Conservation (phyloP, 2,329 filamentous ascomycete species). For the Botrytis deweyae region DNA sequence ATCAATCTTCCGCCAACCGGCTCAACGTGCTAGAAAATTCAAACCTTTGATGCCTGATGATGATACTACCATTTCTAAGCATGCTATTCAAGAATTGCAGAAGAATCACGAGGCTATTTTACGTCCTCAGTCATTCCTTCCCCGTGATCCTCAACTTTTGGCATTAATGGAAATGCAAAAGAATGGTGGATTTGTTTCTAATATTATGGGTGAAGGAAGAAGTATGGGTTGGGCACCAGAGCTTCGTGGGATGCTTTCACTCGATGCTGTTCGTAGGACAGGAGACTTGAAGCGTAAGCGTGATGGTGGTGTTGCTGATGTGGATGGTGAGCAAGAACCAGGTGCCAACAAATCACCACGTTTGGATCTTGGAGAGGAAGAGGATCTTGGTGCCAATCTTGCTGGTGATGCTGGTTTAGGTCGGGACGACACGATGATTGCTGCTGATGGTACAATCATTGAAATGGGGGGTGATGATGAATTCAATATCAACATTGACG, state of each 20-base stretch:
- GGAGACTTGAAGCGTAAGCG: conserved; percentile 92
- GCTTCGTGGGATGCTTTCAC: conserved; percentile 84
- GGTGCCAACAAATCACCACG: conserved; percentile 62
- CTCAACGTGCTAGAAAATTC: conserved; percentile 72
- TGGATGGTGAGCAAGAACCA: conserved; percentile 66
- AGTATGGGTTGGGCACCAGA: conserved; percentile 86
- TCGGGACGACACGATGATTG: conserved; percentile 42
- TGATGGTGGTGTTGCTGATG: conserved; percentile 79
- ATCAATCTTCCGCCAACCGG: conserved; percentile 63
- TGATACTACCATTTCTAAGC: conserved; percentile 73
- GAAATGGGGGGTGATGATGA: conserved; percentile 61
- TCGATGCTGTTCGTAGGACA: conserved; percentile 73
- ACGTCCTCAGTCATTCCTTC: conserved; percentile 77
- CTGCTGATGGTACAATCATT: conserved; percentile 59
- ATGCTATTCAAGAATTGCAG: conserved; percentile 83
- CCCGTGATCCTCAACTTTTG: conserved; percentile 81
- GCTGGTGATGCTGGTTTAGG: conserved; percentile 53
- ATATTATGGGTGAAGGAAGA: conserved; percentile 77
- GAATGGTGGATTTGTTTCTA: conserved; percentile 84
- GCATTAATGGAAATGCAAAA: conserved; percentile 90
- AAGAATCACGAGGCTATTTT: conserved; percentile 83
- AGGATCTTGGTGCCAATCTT: conserved; percentile 45
- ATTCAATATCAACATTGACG: conserved; percentile 45
- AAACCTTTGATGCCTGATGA: conserved; percentile 78
- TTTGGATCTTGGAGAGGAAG: conserved; percentile 62